Conservation (phyloP, 2,329 filamentous ascomycete genomes). For the Salinomyces thailandicus region DNA sequence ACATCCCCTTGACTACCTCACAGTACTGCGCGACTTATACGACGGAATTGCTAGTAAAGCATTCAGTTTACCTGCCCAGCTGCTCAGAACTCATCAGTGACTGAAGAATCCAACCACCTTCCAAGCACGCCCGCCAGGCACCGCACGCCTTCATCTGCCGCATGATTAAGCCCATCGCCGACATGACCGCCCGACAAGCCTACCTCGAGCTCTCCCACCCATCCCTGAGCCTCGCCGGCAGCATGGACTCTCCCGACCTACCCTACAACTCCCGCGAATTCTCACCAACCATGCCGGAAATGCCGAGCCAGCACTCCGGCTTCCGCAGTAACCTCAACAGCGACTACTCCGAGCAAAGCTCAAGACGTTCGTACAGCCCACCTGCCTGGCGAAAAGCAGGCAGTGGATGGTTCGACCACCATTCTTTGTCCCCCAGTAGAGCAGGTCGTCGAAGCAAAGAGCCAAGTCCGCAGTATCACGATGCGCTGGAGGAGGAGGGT, state of each 20-base stretch:
- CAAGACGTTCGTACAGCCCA: constrained; percentile 52
- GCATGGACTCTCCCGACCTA: constrained; percentile 36
- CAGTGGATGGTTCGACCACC: constrained; percentile 47
- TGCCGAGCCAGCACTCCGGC: constrained; percentile 52
- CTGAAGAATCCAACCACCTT: no score
- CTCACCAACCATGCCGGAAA: constrained; percentile 43
- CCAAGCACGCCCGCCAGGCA: no score
- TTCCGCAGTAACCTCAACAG: constrained; percentile 42
- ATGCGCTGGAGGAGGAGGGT: constrained; percentile 43
- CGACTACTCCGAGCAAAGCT: constrained; percentile 34
- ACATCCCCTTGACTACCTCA: constrained; percentile 2
- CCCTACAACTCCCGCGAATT: constrained; percentile 49
- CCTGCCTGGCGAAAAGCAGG: constrained; percentile 53
- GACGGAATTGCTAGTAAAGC: no score
- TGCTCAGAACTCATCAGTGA: no score
- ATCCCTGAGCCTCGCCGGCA: constrained; percentile 48
- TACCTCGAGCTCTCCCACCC: constrained; percentile 34
- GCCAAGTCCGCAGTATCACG: constrained; percentile 50
- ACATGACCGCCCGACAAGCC: constrained; percentile 14
- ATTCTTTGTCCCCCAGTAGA: constrained; percentile 29
- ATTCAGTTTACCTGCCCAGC: no score
- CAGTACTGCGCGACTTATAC: background rate
- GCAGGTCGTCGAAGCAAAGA: constrained; percentile 46
- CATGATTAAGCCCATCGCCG: constrained; percentile 8
- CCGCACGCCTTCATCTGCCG: no score